A percentile compares a stretch with the other conserved stretches of the same genome.
phyloP scores from a whole-genome alignment of 2,329 filamentous ascomycete genomes.

The Pseudocercospora eumusae region DNA sequence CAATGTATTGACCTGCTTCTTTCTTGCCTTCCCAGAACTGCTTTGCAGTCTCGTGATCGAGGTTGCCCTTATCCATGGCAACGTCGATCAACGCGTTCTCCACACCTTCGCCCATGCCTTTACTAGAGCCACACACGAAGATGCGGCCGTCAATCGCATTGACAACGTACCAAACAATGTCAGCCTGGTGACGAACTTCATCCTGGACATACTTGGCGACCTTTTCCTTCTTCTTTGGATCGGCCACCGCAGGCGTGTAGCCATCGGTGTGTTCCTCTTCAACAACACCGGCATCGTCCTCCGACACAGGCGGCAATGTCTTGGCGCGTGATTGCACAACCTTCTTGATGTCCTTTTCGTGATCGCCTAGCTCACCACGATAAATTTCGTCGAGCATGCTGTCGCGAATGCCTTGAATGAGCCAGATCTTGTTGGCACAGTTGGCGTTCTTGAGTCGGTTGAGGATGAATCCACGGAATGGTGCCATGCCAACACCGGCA shows the following conservation, averaged over 20 bases:
- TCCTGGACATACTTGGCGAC: constrained; percentile 94
- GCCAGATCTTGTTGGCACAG: constrained; percentile 97
- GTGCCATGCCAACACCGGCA: constrained; percentile 92
- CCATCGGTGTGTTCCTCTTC: constrained; percentile 47
- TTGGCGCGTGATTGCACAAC: constrained; percentile 50
- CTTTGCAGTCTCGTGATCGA: constrained; percentile 77
- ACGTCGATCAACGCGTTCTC: constrained; percentile 85
- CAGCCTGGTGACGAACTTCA: constrained; percentile 85
- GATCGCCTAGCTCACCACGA: constrained; percentile 91
- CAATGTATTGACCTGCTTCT: constrained; percentile 91
- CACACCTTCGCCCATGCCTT: constrained; percentile 97
- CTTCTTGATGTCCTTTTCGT: constrained; percentile 63
- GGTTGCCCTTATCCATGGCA: constrained; percentile 86
- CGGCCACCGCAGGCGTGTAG: constrained; percentile 58
- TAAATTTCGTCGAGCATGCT: constrained; percentile 94
- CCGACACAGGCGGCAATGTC: constrained; percentile 33
- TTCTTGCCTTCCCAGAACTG: constrained; percentile 92
- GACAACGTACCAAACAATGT: constrained; percentile 97
- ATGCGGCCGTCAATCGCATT: constrained; percentile 94
- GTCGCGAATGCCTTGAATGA: constrained; percentile 91
- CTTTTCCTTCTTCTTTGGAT: constrained; percentile 62
- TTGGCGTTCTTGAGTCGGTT: constrained; percentile 90
- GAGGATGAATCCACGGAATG: constrained; percentile 96
- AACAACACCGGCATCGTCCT: constrained; percentile 34
- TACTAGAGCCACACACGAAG: constrained; percentile 93